Evolutionary conservation across 2,329 filamentous ascomycete species (phyloP).

Genomic region (Colletotrichum spinosum): DNA sequence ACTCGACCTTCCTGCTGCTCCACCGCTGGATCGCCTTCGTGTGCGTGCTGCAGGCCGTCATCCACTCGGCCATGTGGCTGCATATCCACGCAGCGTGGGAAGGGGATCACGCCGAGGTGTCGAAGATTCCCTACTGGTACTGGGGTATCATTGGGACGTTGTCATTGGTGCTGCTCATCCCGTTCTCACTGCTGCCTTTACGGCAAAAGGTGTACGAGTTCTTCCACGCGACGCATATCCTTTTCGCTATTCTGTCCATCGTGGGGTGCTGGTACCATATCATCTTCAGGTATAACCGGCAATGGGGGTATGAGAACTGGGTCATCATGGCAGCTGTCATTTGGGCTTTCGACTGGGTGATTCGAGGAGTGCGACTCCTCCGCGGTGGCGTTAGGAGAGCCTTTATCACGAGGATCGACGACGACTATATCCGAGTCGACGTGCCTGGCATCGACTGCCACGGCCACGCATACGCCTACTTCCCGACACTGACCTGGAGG

Average conservation of each 20-base stretch:
- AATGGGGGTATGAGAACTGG: conserved; percentile 53
- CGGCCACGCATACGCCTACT: conserved; percentile 50
- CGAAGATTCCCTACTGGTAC: conserved; percentile 44
- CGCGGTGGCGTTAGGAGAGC: conserved; percentile 41
- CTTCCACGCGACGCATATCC: conserved; percentile 48
- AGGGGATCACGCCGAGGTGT: conserved; percentile 3
- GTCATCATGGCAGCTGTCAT: conserved; percentile 46
- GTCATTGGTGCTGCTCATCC: conserved; percentile 42
- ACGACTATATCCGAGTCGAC: conserved; percentile 48
- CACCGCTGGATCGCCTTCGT: conserved; percentile 50
- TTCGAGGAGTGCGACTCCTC: conserved; percentile 43
- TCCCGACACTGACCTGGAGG: conserved; percentile 49
- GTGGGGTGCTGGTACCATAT: conserved; percentile 46
- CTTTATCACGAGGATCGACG: conserved; percentile 41
- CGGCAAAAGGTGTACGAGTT: conserved; percentile 47
- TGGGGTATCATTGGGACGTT: conserved; percentile 49
- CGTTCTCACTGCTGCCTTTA: conserved; percentile 43
- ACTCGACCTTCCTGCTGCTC: conserved; percentile 50
- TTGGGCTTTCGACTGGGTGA: conserved; percentile 47
- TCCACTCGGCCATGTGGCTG: conserved; percentile 49
- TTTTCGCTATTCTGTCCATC: conserved; percentile 47
- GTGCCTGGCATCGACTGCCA: conserved; percentile 40
- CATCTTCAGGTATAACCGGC: conserved; percentile 42
- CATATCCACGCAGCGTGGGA: conserved; percentile 11
- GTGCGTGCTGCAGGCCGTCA: conserved; percentile 40